Evolutionary conservation across 2,329 filamentous ascomycete genomes (phyloP), one percentile per base, ranked within the genome.

Genomic region (Epichloe coenophiala): DNA sequence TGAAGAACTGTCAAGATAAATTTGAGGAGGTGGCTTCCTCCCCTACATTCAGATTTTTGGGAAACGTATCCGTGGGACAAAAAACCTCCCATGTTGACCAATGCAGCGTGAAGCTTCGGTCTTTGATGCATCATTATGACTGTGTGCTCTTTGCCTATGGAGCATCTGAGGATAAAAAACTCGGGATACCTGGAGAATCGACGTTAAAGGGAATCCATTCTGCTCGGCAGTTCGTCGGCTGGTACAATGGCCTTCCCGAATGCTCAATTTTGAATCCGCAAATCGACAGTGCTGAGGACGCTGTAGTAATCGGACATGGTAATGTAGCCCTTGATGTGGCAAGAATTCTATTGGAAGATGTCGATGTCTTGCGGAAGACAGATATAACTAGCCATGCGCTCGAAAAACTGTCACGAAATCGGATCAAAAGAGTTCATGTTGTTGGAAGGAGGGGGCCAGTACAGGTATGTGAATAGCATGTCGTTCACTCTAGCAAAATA

Each of bases 311-410:
- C 56, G 93, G 93, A 2, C 91, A 98, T 62, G 93, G 93, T 15
- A 98, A 98, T 67, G 93, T 98, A 8, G 93, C 93, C 0, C 72
- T 98, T 45, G 93, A 98, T 64, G 87, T 98, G 15, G 89, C 91
- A 1, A 79, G 94, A 27, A 91, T 95, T 60, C 71, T 98, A 5
- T 73, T 98, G 13, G 82, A 84, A 48, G 79, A 86, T 54, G 71
- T 94, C 1, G 81, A 91, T 59, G 69, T 76, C 21, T 71, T 98
- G 44, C 75, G 78, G 6, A 83, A 82, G 60, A 96, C 93, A 0
- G 93, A 98, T 63, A 97, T 98, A 45, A 83, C 90, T 1, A 86
- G 89, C 54, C 78, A 87, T 59, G 93, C 93, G 1, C 67, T 97
- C 13, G 82, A 88, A 48, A 76, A 77, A 1, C 66, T 98, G 41